Evolutionary conservation across 495 filamentous ascomycete genomes (phyloP).

Genomic region (Achaetomiella virescens): DNA sequence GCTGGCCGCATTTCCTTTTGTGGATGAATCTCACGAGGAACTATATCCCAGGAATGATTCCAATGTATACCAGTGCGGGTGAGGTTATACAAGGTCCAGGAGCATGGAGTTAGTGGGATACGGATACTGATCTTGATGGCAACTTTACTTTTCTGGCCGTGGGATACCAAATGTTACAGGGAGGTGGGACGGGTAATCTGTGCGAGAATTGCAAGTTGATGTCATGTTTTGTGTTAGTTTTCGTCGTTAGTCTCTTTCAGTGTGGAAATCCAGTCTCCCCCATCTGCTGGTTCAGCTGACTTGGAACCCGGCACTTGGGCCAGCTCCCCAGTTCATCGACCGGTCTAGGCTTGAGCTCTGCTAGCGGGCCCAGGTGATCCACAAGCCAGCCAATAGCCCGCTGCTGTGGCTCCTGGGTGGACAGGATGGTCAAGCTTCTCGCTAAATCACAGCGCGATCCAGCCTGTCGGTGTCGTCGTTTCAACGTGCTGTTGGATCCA

Average conservation of each 20-base stretch:
- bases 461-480: conserved; percentile 1
- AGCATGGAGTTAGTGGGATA: conserved; percentile 3
- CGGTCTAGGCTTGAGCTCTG: conserved; percentile 4
- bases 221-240: background rate
- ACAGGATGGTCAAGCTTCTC: background rate
- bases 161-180: conserved; percentile 10
- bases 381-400: conserved; percentile 3
- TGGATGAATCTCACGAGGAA: background rate
- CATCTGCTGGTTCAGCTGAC: background rate
- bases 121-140: background rate
- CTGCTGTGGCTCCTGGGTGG: background rate
- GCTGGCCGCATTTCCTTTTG: background rate
- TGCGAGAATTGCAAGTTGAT: background rate
- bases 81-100: background rate
- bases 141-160: background rate
- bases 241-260: no score
- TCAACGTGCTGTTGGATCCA: background rate
- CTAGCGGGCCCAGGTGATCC: background rate
- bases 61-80: background rate
- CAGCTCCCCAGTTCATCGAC: background rate
- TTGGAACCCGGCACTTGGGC: background rate
- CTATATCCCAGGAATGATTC: background rate
- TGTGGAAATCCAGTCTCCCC: background rate
- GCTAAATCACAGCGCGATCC: conserved; percentile 14
- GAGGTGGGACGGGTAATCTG: background rate